phyloP scores from a whole-genome alignment of 2,329 filamentous ascomycete genomes.

The Penicillium griseofulvum region DNA sequence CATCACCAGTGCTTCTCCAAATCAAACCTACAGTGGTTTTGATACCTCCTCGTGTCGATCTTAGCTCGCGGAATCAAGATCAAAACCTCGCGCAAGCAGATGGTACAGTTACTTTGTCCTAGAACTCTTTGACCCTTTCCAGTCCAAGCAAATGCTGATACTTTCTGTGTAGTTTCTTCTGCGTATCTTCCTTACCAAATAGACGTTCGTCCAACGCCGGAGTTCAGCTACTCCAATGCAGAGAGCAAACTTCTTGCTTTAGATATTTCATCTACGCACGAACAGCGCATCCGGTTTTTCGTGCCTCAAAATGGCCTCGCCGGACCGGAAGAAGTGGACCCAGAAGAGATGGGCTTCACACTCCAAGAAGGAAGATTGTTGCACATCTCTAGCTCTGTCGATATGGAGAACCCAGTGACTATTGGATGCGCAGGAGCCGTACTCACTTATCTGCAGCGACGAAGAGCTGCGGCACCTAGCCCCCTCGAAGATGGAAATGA shows the following conservation, averaged over 20 bases:
- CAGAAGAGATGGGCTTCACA: slow-evolving; percentile 46
- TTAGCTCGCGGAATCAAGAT: slow-evolving; percentile 34
- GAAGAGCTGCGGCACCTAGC: slow-evolving; percentile 61
- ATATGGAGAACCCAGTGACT: slow-evolving; percentile 71
- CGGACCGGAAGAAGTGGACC: slow-evolving; percentile 40
- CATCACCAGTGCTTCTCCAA: slow-evolving; percentile 56
- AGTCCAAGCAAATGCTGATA: neutral
- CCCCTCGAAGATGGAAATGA: neutral
- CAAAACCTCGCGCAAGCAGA: slow-evolving; percentile 46
- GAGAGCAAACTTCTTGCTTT: slow-evolving; percentile 64
- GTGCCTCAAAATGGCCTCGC: slow-evolving; percentile 58
- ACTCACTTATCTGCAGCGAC: slow-evolving; percentile 72
- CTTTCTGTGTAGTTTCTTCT: slow-evolving; percentile 40
- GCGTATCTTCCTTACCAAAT: slow-evolving; percentile 60
- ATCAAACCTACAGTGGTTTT: slow-evolving; percentile 62
- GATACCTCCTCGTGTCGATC: slow-evolving; percentile 56
- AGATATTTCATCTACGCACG: slow-evolving; percentile 50
- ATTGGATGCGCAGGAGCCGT: slow-evolving; percentile 86
- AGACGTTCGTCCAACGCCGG: slow-evolving; percentile 66
- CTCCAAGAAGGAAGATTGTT: slow-evolving; percentile 63
- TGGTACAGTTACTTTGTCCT: slow-evolving; percentile 27
- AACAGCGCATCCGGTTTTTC: slow-evolving; percentile 56
- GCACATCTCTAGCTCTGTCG: slow-evolving; percentile 66
- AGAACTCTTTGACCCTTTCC: neutral
- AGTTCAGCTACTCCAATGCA: slow-evolving; percentile 69